Base-by-base conservation (phyloP, 345 rosid genomes). In the Aegle marmelos region DNA sequence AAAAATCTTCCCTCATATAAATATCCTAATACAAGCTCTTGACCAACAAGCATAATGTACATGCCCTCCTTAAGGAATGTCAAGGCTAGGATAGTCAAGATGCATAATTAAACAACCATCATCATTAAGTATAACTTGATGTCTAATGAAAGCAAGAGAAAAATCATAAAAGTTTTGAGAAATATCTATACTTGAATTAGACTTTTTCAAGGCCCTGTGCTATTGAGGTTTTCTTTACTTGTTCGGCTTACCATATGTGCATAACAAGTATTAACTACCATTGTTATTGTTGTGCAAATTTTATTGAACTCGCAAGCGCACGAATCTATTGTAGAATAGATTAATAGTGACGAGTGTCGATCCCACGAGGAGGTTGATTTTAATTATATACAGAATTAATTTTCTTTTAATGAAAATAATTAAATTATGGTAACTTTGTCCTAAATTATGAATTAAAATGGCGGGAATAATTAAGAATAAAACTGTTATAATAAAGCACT, bases 1-100 rank as follows among this genome's bases (percentile, higher is more conserved):
- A 96, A 98, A 60, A 94, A 96, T 75, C 97, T 89, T 25, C 99
- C 99, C 89, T 96, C 99, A 78, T 97, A 92, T 81, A 88, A 93
- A 85, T 96, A 98, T 74, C 97, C 97, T 7, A 93, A 86, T 4
- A 92, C 94, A 63, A 96, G 90, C 85, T 94, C 99, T 79, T 93
- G 97, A 76, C 94, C 90, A 19, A 98, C 95, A 70, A 89, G 91
- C 91, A 96, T 86, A 61, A 96, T 87, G 85, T 96, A 91, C 74
- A 91, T 94, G 70, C 95, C 99, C 88, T 92, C 97, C 86, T 89
- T 91, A 86, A 86, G 89, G 33, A 53, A 94, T 89, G 83, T 94
- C 99, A 48, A 89, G 17, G 76, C 76, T 83, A 41, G 92, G 94
- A 86, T 94, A 88, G 78, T 89, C 82, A 73, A 96, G 98, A 98